Percentiles rank a stretch among this genome's conserved stretches.
phyloP scores from a whole-genome alignment of 345 rosid genomes.

The Euclidium syriacum region DNA sequence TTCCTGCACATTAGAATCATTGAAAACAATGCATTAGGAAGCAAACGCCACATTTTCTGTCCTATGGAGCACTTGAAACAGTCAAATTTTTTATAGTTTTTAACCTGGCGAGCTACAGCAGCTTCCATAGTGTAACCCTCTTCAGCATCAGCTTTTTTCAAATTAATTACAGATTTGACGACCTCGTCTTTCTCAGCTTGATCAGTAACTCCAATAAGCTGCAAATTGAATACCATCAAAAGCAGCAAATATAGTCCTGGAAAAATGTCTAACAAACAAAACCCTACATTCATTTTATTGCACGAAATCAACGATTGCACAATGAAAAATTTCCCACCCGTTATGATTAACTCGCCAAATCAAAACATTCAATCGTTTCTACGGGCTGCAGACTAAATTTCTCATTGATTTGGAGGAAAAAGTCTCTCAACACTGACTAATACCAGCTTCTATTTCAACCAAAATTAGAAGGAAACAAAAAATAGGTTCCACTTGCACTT shows the following conservation, averaged over 20 bases:
- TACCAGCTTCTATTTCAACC: neutral
- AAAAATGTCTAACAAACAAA: constrained; percentile 3
- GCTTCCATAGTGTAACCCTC: constrained; percentile 88
- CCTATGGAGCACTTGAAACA: constrained; percentile 5
- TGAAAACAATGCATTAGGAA: neutral
- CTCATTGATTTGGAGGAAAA: neutral
- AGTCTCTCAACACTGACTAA: neutral
- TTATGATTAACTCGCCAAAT: neutral
- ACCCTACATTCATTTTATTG: neutral
- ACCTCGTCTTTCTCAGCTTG: constrained; percentile 93
- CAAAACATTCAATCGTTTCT: neutral
- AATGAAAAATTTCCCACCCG: neutral
- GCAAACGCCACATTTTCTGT: neutral
- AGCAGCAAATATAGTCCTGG: neutral
- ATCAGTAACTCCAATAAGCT: constrained; percentile 72
- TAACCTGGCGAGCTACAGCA: constrained; percentile 72
- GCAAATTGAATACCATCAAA: constrained; percentile 23
- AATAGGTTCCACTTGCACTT: neutral
- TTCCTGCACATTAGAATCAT: constrained; percentile 42
- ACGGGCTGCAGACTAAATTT: neutral
- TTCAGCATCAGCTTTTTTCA: constrained; percentile 71
- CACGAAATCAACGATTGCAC: neutral
- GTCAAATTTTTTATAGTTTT: constrained; percentile 9
- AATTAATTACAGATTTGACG: constrained; percentile 68
- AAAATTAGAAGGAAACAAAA: neutral